These are phyloP conservation scores for Cucurbitaria berberidis DNA, from an alignment of 2,329 filamentous ascomycete species.

Conservation along the genomic window DNA sequence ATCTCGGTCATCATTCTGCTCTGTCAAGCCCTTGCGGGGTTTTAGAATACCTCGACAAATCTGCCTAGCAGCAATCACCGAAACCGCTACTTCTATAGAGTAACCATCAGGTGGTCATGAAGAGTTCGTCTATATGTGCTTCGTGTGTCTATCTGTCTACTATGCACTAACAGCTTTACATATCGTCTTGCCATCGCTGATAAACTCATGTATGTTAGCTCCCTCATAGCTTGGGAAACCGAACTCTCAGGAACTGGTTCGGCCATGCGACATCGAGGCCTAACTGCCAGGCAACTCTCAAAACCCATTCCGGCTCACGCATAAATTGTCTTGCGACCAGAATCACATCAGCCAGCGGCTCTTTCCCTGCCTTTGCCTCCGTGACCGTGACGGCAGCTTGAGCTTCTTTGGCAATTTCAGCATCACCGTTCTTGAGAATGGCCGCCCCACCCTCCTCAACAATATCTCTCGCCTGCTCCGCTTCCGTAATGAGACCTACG, in stretches of 20 bases:
- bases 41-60: too few species aligned
- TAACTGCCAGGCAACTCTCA: slow-evolving; percentile 58
- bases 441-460: slow-evolving; percentile 41
- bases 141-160: background rate
- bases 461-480: slow-evolving; percentile 58
- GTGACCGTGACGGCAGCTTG: slow-evolving; percentile 45
- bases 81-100: too few species aligned
- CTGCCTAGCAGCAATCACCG: too few species aligned
- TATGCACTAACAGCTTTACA: background rate
- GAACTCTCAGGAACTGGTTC: slow-evolving; percentile 52
- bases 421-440: slow-evolving; percentile 24
- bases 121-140: background rate
- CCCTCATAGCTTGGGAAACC: slow-evolving; percentile 42
- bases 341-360: slow-evolving; percentile 56
- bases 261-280: slow-evolving; percentile 57
- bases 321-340: slow-evolving; percentile 62
- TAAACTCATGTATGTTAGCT: too few species aligned
- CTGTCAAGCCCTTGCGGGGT: too few species aligned
- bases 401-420: slow-evolving; percentile 38
- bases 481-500: slow-evolving; percentile 61
- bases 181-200: background rate
- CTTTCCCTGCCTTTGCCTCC: slow-evolving; percentile 32
- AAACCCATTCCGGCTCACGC: slow-evolving; percentile 62
- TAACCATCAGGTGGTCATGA: too few species aligned
- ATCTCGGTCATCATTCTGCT: too few species aligned